Conservation (phyloP, 2,329 filamentous ascomycete species). For the Talaromyces albobiverticillius region DNA sequence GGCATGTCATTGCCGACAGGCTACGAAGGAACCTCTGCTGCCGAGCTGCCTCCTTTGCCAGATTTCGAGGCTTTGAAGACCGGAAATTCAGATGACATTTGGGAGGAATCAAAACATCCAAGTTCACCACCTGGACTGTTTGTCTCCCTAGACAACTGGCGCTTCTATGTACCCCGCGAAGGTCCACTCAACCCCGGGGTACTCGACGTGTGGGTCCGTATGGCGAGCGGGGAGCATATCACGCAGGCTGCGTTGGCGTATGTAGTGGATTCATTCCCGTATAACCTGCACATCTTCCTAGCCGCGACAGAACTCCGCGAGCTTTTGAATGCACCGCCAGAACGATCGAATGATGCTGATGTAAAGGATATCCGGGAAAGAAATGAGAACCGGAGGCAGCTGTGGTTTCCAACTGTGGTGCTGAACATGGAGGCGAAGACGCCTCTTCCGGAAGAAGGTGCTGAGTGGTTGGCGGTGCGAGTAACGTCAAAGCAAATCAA, state of each 20-base stretch:
- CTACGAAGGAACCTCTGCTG: neutral
- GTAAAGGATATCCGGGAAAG: neutral
- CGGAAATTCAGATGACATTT: neutral
- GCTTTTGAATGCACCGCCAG: neutral
- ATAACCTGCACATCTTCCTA: neutral
- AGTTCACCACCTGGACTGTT: neutral
- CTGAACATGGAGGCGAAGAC: neutral
- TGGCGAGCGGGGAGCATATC: neutral
- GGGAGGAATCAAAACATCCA: neutral
- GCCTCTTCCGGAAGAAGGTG: neutral
- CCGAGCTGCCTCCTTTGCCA: neutral
- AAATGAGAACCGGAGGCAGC: neutral
- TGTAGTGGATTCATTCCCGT: neutral
- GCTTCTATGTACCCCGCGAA: neutral
- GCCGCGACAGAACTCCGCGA: neutral
- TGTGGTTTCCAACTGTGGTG: constrained; percentile 1
- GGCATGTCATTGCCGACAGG: neutral
- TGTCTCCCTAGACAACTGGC: neutral
- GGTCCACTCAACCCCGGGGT: neutral
- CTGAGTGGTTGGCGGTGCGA: neutral
- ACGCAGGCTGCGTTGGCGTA: neutral
- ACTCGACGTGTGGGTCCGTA: neutral
- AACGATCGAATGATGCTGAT: neutral
- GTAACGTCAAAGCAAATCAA: neutral
- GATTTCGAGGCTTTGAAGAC: constrained; percentile 1